Base-by-base conservation (phyloP, 148 eudicot genomes). In the Vaccinium macrocarpon region DNA sequence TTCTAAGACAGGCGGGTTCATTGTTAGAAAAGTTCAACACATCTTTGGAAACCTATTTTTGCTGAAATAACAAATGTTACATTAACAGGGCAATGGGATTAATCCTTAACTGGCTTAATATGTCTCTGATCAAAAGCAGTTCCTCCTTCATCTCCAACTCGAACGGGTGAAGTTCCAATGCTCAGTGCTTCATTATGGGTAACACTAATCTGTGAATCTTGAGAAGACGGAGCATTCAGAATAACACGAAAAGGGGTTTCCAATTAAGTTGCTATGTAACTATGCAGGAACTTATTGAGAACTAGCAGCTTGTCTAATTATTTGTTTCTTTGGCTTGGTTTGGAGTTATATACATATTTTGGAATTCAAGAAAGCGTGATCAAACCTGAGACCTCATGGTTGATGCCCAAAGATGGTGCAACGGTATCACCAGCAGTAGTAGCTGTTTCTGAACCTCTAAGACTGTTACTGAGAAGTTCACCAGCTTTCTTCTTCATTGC, bases 401-500 rank as follows among this genome's bases (percentile, higher is more conserved):
- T 61, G 82, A 56, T 19, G 68, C 74, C 53, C 15, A 79, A 79
- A 62, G 83, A 87, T 85, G 89, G 84, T 82, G 88, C 79, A 53
- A 89, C 86, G 81, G 88, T 86, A 75, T 84, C 90, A 87, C 87
- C 87, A 78, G 86, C 86, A 82, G 84, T 82, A 80, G 84, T 79
- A 27, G 88, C 81, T 78, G 75, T 81, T 80, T 89, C 91, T 80
- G 89, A 74, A 74, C 51, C 35, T 80, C 84, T 80, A 53, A 55
- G 86, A 52, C 87, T 90, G 78, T 83, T 83, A 68, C 50, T 86
- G 29, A 88, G 88, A 50, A 88, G 85, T 64, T 88, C 92, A 73
- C 81, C 91, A n/a, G 82, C 82, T 82, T 97, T 95, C 90, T 90
- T 96, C 84, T 89, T 92, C 81, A 89, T 15, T 38, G 96, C 99